phyloP scores from a whole-genome alignment of 2,329 filamentous ascomycete species.

The Catunica adiposa region DNA sequence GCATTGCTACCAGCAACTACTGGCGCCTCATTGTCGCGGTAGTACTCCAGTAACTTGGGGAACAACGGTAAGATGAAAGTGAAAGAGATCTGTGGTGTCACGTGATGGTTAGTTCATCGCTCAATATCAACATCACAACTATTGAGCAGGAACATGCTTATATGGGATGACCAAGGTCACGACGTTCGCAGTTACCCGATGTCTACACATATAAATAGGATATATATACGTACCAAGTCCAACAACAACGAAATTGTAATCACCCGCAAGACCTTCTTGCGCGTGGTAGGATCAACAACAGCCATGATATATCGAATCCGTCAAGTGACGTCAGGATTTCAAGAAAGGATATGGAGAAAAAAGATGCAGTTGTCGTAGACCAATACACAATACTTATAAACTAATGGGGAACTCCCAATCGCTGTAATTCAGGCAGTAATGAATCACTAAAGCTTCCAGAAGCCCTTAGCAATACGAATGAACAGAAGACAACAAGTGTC shows the following conservation, averaged over 20 bases:
- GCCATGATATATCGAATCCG: conserved; percentile 18
- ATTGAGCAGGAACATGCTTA: background rate
- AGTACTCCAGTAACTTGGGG: conserved; percentile 88
- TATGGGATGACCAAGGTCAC: background rate
- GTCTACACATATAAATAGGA: background rate
- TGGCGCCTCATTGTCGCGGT: conserved; percentile 63
- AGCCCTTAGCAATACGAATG: background rate
- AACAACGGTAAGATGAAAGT: conserved; percentile 97
- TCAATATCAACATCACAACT: background rate
- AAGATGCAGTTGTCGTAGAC: background rate
- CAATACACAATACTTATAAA: background rate
- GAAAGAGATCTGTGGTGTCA: conserved; percentile 62
- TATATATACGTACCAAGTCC: conserved; percentile 52
- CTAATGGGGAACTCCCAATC: no score
- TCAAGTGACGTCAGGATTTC: background rate
- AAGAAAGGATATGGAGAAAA: background rate
- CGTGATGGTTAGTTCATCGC: background rate
- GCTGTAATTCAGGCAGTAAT: no score
- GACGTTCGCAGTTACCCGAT: background rate
- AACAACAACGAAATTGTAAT: conserved; percentile 79
- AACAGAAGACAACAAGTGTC: background rate
- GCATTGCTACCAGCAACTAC: conserved; percentile 25
- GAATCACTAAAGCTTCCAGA: background rate
- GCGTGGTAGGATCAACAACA: conserved; percentile 34
- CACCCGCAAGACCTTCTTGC: conserved; percentile 72